Evolutionary conservation across 305 asterid species (phyloP), one percentile per base, ranked within the genome.

Genomic region (Rubia balearica): DNA sequence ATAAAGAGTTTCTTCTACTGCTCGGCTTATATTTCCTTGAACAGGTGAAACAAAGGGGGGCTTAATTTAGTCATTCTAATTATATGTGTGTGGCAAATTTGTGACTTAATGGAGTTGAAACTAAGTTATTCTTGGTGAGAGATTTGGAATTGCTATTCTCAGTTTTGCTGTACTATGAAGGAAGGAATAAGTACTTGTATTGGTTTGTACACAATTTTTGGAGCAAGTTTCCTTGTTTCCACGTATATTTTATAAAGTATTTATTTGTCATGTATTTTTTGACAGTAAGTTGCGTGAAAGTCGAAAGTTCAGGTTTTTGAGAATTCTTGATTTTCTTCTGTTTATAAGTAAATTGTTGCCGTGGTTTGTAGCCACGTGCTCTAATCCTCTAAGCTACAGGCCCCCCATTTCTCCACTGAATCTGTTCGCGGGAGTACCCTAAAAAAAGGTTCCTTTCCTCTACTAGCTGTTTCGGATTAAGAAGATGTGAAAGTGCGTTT

Each of bases 11-110:
- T 11, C 57, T 57, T 70, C 43, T 11, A 49, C 60, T 73, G 33
- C 36, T 76, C 76, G 73, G 76, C 74, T 33, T 51, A 66, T 40
- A 67, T 68, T 61, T 41, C 61, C 43, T 69, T 33, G 36, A 70
- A 61, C 75, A 65, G 36, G 69, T 51, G 67, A 56, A 46, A 63
- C 9, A 36, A 63, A n/a, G n/a, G n/a, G n/a, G n/a, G n/a, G n/a
- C 67, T 43, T 30, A 27, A 14, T 41, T 45, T 64, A 38, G 68
- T 65, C 24, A 19, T 40, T 7, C 10, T 64, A 56, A 56, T 55
- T 55, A 17, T 56, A 22, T 0, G 11, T 24, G 64, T 60, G 19
- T 27, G 38, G 17, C 19, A 11, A 27, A 27, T 61, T 30, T 61
- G 67, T 61, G 45, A 51, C 21, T 61, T 61, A 9, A 60, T 60